Evolutionary conservation across 2,329 filamentous ascomycete genomes (phyloP).

Genomic region (Leptosphaerulina australis): DNA sequence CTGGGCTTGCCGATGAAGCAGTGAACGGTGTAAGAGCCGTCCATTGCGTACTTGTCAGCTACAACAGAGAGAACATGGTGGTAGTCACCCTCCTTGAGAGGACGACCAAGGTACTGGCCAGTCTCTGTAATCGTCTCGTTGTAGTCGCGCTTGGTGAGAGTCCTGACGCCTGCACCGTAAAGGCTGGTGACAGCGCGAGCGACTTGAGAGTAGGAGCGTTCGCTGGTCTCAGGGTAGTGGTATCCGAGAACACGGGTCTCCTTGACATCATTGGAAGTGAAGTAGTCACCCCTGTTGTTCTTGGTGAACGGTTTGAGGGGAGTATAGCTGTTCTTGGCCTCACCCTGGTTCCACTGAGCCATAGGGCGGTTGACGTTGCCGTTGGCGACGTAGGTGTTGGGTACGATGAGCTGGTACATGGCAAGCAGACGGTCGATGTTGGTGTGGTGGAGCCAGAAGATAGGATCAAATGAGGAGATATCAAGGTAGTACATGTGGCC

Average conservation of each 20-base stretch:
- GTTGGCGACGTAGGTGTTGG: conserved; percentile 68
- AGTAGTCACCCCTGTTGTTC: conserved; percentile 54
- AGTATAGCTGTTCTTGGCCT: conserved; percentile 60
- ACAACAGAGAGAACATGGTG: conserved; percentile 42
- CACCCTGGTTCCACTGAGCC: conserved; percentile 51
- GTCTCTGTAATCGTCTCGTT: conserved; percentile 18
- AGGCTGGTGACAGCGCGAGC: conserved; percentile 36
- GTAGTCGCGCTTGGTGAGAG: conserved; percentile 31
- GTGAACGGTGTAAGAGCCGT: conserved; percentile 46
- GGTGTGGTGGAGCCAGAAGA: conserved; percentile 55
- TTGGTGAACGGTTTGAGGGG: conserved; percentile 48
- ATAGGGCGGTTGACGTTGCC: conserved; percentile 39
- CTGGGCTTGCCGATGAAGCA: conserved; percentile 43
- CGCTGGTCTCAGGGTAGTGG: conserved; percentile 46
- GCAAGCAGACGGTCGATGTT: conserved; percentile 62
- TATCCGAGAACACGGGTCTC: conserved; percentile 52
- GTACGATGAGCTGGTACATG: conserved; percentile 78
- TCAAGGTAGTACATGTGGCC: conserved; percentile 76
- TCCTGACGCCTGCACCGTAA: conserved; percentile 51
- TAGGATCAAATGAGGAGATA: conserved; percentile 79
- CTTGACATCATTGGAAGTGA: conserved; percentile 38
- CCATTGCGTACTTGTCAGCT: conserved; percentile 44
- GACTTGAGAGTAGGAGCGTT: conserved; percentile 30
- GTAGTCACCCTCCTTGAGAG: conserved; percentile 44
- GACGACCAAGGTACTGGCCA: conserved; percentile 41